Percentiles rank a stretch among this genome's conserved stretches.
These are phyloP conservation scores for Neocucurbitaria cava DNA, from an alignment of 2,329 filamentous ascomycete species.

Conservation along the genomic window DNA sequence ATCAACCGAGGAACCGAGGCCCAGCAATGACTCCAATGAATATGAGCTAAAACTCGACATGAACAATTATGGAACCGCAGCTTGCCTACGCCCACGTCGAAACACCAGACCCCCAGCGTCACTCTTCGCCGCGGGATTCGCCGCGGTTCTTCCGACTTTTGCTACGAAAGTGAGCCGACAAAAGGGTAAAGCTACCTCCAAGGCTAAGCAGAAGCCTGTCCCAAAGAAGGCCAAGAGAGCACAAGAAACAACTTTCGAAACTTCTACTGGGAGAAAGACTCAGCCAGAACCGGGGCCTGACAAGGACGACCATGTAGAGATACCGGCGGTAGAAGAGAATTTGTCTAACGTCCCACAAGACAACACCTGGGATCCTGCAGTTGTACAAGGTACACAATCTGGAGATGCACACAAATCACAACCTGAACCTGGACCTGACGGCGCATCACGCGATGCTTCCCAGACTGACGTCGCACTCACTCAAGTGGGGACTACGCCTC, in stretches of 20 bases:
- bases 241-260: background rate
- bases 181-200: background rate
- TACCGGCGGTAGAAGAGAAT: background rate
- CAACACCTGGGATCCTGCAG: background rate
- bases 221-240: background rate
- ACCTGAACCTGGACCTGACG: conserved; percentile 3
- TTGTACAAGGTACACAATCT: too few relatives aligned
- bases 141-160: background rate
- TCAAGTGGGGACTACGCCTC: background rate
- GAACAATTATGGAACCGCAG: conserved; percentile 7
- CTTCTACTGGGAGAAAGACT: background rate
- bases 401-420: background rate
- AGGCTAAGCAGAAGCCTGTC: background rate
- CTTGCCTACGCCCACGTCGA: conserved; percentile 9
- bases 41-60: background rate
- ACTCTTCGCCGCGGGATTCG: too few relatives aligned
- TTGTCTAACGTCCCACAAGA: background rate
- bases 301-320: too few relatives aligned
- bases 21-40: background rate
- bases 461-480: background rate
- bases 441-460: background rate
- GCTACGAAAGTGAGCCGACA: background rate
- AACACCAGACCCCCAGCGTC: background rate
- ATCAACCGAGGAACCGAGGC: background rate
- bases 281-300: background rate